A percentile compares a stretch with the other conserved stretches of the same genome.
Evolutionary conservation across 2,329 filamentous ascomycete genomes (phyloP).

Genomic region (Coniella vitis): DNA sequence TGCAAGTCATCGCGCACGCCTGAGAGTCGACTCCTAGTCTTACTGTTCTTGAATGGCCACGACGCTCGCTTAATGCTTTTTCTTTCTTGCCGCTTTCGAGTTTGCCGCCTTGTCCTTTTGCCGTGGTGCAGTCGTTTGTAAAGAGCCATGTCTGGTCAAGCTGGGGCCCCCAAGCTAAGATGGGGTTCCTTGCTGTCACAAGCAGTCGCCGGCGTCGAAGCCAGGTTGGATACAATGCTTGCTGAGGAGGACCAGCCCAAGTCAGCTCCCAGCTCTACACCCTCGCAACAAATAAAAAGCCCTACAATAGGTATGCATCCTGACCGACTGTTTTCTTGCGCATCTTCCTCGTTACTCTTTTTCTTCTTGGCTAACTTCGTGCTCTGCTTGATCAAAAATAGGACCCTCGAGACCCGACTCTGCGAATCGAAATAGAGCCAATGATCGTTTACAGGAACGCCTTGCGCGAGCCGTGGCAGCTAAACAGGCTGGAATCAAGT

Average conservation of each 20-base stretch:
- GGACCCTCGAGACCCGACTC: conserved; percentile 57
- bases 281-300: conserved; percentile 26
- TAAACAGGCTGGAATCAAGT: conserved; percentile 44
- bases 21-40: neutral
- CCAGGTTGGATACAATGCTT: conserved; percentile 83
- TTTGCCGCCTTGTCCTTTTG: neutral
- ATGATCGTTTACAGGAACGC: conserved; percentile 82
- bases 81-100: neutral
- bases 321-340: too few species aligned
- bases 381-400: conserved; percentile 18
- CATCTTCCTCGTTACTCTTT: neutral
- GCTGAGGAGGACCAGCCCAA: conserved; percentile 60
- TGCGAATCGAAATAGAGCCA: conserved; percentile 47
- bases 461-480: conserved; percentile 81
- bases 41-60: conserved; percentile 15
- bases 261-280: conserved; percentile 26
- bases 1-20: conserved; percentile 7
- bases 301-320: conserved; percentile 27
- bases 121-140: neutral
- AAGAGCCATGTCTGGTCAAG: conserved; percentile 39
- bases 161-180: conserved; percentile 45
- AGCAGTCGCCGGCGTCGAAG: conserved; percentile 90
- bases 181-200: conserved; percentile 81
- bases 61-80: conserved; percentile 11
- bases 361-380: conserved; percentile 2